Evolutionary conservation across 1,284 basidiomycete species (phyloP), one percentile per base, ranked within the genome.

Genomic region (Omphalotus olearius): DNA sequence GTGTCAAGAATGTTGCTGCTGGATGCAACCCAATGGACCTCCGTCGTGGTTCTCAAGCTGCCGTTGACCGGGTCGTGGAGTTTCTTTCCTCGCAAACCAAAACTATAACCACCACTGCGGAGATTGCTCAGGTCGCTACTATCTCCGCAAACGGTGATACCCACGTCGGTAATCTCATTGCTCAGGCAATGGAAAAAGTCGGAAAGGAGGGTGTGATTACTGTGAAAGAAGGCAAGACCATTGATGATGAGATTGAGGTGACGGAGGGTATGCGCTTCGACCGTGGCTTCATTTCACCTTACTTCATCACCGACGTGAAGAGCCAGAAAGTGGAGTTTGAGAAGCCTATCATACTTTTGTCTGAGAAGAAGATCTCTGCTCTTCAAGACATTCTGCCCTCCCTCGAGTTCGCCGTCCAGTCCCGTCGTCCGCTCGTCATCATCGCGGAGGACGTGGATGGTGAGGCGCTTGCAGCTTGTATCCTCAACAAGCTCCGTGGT

Each of bases 21-120:
- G 93, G 96, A 17, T 99, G 96, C 81, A 98, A 98, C 78, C 96
- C 96, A 35, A 99, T 98, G 94, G 96, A 99, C 74, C 90, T 98
- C 56, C 91, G 96, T 57, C 87, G 95, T 28, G 96, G 96, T 56
- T 86, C 93, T 14, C 96, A 98, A 69, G 93, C 93, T 35, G 96
- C 95, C 53, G 96, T 98, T 49, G 93, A 98, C 66, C 90, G 90
- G 59, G 93, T 99, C 62, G 91, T 98, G 62, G 82, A 91, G 62
- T 95, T 91, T 76, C 84, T 99, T 60, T 82, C 96, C 60, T 71
- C 83, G 42, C 88, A 98, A 72, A 88, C 97, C 64, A 90, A 94
- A 67, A 91, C 87, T 45, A 93, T 99, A 72, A 99, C 95, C 61
- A 99, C 96, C 41, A 93, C 89, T 14, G 92, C 93, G 47, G 96